Evolutionary conservation across 441 rosid species (phyloP), one percentile per base, ranked within the genome.

Genomic region (Adansonia gregorii): DNA sequence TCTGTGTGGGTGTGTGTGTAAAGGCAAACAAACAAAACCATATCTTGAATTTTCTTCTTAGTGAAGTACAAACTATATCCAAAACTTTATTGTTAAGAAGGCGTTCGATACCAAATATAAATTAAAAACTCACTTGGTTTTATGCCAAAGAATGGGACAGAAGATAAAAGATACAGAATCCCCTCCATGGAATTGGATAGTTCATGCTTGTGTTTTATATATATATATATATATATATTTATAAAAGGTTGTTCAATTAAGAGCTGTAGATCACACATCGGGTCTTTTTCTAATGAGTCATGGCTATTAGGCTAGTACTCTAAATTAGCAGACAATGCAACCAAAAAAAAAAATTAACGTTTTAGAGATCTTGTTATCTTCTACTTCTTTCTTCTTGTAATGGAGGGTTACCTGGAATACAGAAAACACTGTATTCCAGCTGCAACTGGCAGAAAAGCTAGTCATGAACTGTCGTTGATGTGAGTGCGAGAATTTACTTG

Each of bases 401-500:
- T 51, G 79, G 83, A 70, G 86, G 85, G 39, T 78, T 82, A 76
- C 87, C 86, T 84, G 88, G 35, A 2, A 73, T 60, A 59, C 58
- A 78, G 76, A 74, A 83, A 70, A 78, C 69, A 80, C 10, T 48
- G 75, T 67, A 78, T 74, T n/a, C n/a, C 79, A 80, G 69, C 79
- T 78, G 78, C 76, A 11, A 54, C 43, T 9, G 54, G 81, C 73
- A 54, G 79, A 55, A 63, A 8, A 14, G 35, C 35, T 31, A 74
- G 52, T 19, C 68, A 74, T 48, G 56, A 68, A 81, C 64, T 39
- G 66, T 76, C 14, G 31, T 31, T 31, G 74, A 79, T 65, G 72
- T 70, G 82, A 81, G 67, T 56, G 75, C 56, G 43, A 81, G 76
- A 76, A 73, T 65, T 84, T 86, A 92, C 93, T 89, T 92, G 84